phyloP scores from a whole-genome alignment of 768 basidiomycete species.

The Artomyces pyxidatus region DNA sequence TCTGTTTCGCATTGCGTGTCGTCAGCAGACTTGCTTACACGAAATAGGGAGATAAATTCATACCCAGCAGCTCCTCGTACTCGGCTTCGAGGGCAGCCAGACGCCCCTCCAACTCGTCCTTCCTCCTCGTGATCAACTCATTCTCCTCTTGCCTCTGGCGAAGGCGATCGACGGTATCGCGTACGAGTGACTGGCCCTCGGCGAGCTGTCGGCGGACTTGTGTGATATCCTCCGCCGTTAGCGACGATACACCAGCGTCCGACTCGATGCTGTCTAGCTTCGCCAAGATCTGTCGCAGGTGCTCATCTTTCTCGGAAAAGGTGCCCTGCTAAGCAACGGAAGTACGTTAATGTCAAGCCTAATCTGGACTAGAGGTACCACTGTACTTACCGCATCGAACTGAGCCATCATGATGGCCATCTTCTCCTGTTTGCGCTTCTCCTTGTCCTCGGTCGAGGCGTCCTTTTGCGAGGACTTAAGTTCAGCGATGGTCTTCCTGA shows the following conservation, averaged over 20 bases:
- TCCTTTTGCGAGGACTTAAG: slow-evolving; percentile 78
- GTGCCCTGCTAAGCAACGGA: slow-evolving; percentile 61
- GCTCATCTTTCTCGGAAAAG: slow-evolving; percentile 93
- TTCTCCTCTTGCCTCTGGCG: slow-evolving; percentile 89
- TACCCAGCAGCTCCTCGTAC: slow-evolving; percentile 94
- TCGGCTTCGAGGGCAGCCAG: slow-evolving; percentile 79
- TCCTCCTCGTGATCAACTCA: slow-evolving; percentile 71
- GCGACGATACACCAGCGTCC: slow-evolving; percentile 39
- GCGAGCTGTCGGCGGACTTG: slow-evolving; percentile 81
- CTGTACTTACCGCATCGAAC: slow-evolving; percentile 78
- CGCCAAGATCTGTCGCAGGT: slow-evolving; percentile 72
- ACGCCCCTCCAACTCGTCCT: slow-evolving; percentile 83
- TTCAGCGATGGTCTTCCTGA: slow-evolving; percentile 71
- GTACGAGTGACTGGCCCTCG: slow-evolving; percentile 78
- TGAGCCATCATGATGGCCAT: slow-evolving; percentile 99
- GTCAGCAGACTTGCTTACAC: slow-evolving; percentile 13
- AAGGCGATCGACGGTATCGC: slow-evolving; percentile 86
- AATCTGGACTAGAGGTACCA: neutral
- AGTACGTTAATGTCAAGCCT: slow-evolving; percentile 9
- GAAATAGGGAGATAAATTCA: slow-evolving; percentile 20
- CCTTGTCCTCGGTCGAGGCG: slow-evolving; percentile 89
- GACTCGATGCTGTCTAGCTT: slow-evolving; percentile 81
- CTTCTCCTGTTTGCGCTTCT: slow-evolving; percentile 98
- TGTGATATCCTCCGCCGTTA: slow-evolving; percentile 72
- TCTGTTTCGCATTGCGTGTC: slow-evolving; percentile 37